Evolutionary conservation across 1,284 basidiomycete species (phyloP).

Genomic region (Stereum hirsutum): DNA sequence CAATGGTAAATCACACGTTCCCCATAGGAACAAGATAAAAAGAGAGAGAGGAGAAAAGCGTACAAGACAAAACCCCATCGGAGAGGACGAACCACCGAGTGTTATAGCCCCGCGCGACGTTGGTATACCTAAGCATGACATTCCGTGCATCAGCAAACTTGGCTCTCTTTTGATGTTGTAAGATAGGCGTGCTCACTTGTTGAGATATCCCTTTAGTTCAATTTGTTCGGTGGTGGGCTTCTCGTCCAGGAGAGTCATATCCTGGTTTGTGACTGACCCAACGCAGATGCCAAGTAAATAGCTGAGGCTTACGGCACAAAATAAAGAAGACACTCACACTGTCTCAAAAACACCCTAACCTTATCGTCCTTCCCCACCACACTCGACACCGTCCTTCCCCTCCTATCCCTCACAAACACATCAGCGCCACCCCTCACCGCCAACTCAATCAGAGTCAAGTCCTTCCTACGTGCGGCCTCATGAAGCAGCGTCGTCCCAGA

Average conservation of each 20-base stretch:
- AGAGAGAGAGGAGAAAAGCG: conserved; percentile 17
- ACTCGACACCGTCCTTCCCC: conserved; percentile 73
- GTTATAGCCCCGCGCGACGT: conserved; percentile 86
- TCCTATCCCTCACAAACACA: conserved; percentile 80
- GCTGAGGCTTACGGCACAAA: too few relatives aligned
- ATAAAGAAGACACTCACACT: conserved; percentile 45
- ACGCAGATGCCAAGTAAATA: too few relatives aligned
- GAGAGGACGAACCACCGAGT: conserved; percentile 93
- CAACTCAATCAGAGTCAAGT: conserved; percentile 77
- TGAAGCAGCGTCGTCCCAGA: conserved; percentile 78
- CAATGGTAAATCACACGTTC: too few relatives aligned
- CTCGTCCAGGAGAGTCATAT: conserved; percentile 54
- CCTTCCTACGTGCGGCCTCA: conserved; percentile 79
- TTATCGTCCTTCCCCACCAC: conserved; percentile 67
- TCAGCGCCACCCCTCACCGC: conserved; percentile 83
- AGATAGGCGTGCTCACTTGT: too few relatives aligned
- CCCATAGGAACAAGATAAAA: not conserved
- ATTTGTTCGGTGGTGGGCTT: conserved; percentile 43
- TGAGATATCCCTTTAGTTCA: conserved; percentile 71
- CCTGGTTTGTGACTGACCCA: conserved; percentile 67
- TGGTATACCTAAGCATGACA: too few relatives aligned
- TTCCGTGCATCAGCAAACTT: too few relatives aligned
- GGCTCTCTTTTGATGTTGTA: too few relatives aligned
- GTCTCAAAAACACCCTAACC: conserved; percentile 76
- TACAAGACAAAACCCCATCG: conserved; percentile 79